Conservation (phyloP, 768 basidiomycete species). For the Tricholoma bakamatsutake region DNA sequence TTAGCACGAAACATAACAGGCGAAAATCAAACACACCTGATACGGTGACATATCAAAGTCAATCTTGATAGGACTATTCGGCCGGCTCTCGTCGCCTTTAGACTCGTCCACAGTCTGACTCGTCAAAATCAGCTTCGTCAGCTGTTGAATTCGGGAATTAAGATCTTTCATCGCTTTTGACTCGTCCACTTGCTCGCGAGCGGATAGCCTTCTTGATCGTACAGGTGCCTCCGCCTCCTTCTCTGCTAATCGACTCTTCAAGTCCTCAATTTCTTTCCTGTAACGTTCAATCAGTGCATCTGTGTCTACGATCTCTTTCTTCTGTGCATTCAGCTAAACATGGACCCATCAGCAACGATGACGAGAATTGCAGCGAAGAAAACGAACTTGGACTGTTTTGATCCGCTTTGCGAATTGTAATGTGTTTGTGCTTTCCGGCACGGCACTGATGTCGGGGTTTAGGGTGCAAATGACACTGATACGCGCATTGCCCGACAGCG, state of each 20-base stretch:
- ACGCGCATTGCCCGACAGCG: slow-evolving; percentile 89
- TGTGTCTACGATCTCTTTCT: slow-evolving; percentile 91
- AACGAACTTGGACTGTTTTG: slow-evolving; percentile 74
- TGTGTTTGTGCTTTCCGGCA: slow-evolving; percentile 84
- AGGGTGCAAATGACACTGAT: slow-evolving; percentile 96
- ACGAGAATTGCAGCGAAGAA: not conserved
- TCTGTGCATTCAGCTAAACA: slow-evolving; percentile 71
- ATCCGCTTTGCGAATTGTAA: slow-evolving; percentile 88
- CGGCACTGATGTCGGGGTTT: slow-evolving; percentile 75
- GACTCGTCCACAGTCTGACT: slow-evolving; percentile 74
- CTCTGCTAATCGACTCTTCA: slow-evolving; percentile 68
- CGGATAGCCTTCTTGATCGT: slow-evolving; percentile 42
- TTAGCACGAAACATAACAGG: not conserved
- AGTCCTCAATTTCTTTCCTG: slow-evolving; percentile 88
- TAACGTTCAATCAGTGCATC: slow-evolving; percentile 93
- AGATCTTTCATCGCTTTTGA: slow-evolving; percentile 81
- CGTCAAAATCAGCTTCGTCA: slow-evolving; percentile 81
- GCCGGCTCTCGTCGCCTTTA: slow-evolving; percentile 65
- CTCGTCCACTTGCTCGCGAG: slow-evolving; percentile 75
- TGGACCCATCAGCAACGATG: not conserved
- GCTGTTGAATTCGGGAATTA: slow-evolving; percentile 71
- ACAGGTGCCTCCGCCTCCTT: slow-evolving; percentile 59
- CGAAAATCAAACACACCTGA: slow-evolving; percentile 41
- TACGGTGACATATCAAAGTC: slow-evolving; percentile 89
- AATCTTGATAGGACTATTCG: slow-evolving; percentile 79